Percentiles rank a stretch among this genome's conserved stretches.
phyloP scores from a whole-genome alignment of 129 eudicot genomes.

The Ambrosia trifida region DNA sequence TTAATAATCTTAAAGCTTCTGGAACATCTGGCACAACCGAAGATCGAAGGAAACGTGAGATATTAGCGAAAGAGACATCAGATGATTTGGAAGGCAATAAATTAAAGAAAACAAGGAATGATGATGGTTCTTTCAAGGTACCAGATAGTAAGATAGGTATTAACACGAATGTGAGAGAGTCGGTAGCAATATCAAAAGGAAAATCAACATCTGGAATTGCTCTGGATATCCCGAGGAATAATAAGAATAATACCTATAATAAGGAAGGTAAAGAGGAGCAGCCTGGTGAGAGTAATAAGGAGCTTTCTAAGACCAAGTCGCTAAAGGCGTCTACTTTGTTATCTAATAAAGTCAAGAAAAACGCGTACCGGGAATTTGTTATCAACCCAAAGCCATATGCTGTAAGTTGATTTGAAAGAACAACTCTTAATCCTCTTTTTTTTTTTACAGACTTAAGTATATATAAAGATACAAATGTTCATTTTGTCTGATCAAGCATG shows the following conservation, averaged over 20 bases:
- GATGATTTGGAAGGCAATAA: constrained; percentile 27
- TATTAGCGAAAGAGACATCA: constrained; percentile 15
- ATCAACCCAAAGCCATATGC: constrained; percentile 49
- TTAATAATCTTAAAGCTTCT: constrained; percentile 26
- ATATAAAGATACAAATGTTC: background rate
- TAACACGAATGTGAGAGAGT: constrained; percentile 25
- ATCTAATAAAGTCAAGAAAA: constrained; percentile 22
- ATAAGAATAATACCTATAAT: background rate
- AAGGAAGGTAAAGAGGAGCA: constrained; percentile 22
- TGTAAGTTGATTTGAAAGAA: constrained; percentile 54
- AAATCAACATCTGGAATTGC: constrained; percentile 29
- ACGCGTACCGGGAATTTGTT: constrained; percentile 33
- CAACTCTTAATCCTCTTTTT: background rate
- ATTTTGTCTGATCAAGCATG: background rate
- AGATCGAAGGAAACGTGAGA: constrained; percentile 13
- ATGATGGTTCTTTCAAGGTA: constrained; percentile 28
- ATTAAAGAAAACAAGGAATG: constrained; percentile 37
- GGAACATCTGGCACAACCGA: constrained; percentile 15
- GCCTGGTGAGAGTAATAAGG: constrained; percentile 34
- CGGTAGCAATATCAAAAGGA: constrained; percentile 17
- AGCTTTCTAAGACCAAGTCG: constrained; percentile 36
- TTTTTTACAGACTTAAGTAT: background rate
- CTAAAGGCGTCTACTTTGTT: constrained; percentile 28
- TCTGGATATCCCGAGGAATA: constrained; percentile 15
- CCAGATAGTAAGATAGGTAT: constrained; percentile 27